Evolutionary conservation across 1,284 basidiomycete species (phyloP).

Genomic region (Apiotrichum sp.): DNA sequence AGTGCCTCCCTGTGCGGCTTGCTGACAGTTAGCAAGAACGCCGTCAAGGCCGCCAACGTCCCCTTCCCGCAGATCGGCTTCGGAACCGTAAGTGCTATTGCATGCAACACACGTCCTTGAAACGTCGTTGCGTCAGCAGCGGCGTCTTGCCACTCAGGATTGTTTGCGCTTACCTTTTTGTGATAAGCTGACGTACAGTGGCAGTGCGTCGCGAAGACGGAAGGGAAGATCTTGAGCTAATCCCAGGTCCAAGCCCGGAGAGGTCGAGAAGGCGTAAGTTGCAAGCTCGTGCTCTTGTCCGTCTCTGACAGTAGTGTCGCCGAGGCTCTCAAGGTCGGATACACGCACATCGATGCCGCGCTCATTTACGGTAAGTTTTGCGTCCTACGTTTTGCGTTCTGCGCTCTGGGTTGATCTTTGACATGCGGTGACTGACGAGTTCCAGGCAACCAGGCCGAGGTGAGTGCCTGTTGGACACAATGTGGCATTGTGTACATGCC

Average conservation of each 20-base stretch:
- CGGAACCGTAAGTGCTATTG: slow-evolving; percentile 52
- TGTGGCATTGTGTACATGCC: too few species aligned
- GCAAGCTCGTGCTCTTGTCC: slow-evolving; percentile 25
- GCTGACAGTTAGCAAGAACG: slow-evolving; percentile 21
- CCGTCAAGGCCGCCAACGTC: slow-evolving; percentile 12
- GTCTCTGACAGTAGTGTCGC: slow-evolving; percentile 32
- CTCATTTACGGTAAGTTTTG: slow-evolving; percentile 30
- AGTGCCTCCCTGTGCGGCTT: background rate
- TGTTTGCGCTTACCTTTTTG: too few species aligned
- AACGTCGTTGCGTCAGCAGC: too few species aligned
- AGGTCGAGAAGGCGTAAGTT: slow-evolving; percentile 40
- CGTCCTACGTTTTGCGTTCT: background rate
- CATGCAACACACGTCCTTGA: background rate
- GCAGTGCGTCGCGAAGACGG: slow-evolving; percentile 69
- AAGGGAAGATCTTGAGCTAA: slow-evolving; percentile 48
- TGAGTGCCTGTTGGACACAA: slow-evolving; percentile 8
- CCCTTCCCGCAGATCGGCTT: slow-evolving; percentile 65
- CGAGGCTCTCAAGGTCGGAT: slow-evolving; percentile 7
- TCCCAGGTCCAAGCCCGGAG: background rate
- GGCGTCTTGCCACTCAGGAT: too few species aligned
- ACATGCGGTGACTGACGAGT: background rate
- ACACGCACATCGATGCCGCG: slow-evolving; percentile 68
- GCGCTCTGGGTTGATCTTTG: background rate
- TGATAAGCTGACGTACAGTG: slow-evolving; percentile 45
- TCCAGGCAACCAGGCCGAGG: slow-evolving; percentile 36